Evolutionary conservation across 306 rosid species (phyloP).

Genomic region (Quercus wislizeni): DNA sequence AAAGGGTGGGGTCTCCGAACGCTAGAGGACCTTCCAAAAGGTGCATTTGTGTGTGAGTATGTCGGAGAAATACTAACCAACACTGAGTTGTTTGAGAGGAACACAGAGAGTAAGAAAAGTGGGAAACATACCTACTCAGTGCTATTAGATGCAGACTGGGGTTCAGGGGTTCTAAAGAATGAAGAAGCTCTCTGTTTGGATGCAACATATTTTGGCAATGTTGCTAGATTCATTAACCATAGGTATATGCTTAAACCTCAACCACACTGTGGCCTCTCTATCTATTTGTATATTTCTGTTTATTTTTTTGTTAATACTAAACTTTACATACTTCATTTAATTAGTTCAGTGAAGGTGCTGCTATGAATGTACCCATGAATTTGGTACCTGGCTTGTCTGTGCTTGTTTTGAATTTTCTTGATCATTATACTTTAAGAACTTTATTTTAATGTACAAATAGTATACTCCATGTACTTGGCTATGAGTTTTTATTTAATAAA

Average conservation of each 20-base stretch:
- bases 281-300: not conserved
- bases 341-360: not conserved
- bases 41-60: slow-evolving; percentile 86
- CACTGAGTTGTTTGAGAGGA: slow-evolving; percentile 63
- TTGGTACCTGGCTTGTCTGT: not conserved
- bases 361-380: not conserved
- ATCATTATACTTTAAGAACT: too few relatives aligned
- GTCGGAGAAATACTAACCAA: slow-evolving; percentile 78
- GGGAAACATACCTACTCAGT: slow-evolving; percentile 44
- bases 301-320: not conserved
- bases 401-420: not conserved
- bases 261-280: not conserved
- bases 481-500: too few relatives aligned
- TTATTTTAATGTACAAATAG: too few relatives aligned
- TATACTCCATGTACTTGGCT: too few relatives aligned
- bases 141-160: slow-evolving; percentile 82
- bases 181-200: slow-evolving; percentile 83
- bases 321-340: not conserved
- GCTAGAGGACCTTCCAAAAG: slow-evolving; percentile 84
- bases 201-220: slow-evolving; percentile 79
- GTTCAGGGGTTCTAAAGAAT: slow-evolving; percentile 43
- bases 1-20: slow-evolving; percentile 98
- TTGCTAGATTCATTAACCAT: slow-evolving; percentile 90
- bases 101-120: slow-evolving; percentile 39
- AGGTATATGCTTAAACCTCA: slow-evolving; percentile 48